Evolutionary conservation across 1,139 yeast species (phyloP), one percentile per base, ranked within the genome.

Genomic region (Spathaspora sp.): DNA sequence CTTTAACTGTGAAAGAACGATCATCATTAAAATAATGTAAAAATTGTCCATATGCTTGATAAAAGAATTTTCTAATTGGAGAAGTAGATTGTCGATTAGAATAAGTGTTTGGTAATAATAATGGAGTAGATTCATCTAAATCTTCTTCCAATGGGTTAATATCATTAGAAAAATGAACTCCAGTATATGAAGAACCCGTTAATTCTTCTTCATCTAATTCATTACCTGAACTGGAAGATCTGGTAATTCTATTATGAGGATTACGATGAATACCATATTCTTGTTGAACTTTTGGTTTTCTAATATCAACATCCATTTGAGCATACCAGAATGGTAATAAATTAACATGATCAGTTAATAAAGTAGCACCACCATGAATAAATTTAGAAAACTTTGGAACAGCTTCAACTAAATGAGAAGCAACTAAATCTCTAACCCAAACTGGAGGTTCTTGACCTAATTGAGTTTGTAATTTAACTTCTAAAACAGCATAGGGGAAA

Each of bases 371-470:
- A 57, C 99, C 99, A 60, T 93, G 99, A 56, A 93, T 91, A 60
- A 93, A 93, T 67, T 93, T 93, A 50, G 98, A 91, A 65, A 90
- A 93, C 68, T 93, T 93, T 29, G 99, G 99, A 36, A 93, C 97
- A 0, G 98, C 97, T 68, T 93, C 99, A 42, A 93, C 99, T 49
- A 93, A 76, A 65, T 93, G 99, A 25, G 96, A 86, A 1, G 90
- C 74, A 38, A 91, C 90, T 63, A 93, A 79, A 55, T 93, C 97
- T 56, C 95, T 82, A 41, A 93, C 95, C 99, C 99, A 93, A 53
- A 80, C 84, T 13, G 99, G 99, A 38, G 99, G 99, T 66, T 93
- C 99, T 71, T 93, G 99, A 47, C 99, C 99, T 70, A 93, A 64
- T 71, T 93, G 99, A 7, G 99, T 93, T 70, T 93, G 99, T 55